A percentile compares a stretch with the other conserved stretches of the same genome.
These are phyloP conservation scores for Silene uniflora DNA, from an alignment of 148 eudicot genomes.

Conservation along the genomic window DNA sequence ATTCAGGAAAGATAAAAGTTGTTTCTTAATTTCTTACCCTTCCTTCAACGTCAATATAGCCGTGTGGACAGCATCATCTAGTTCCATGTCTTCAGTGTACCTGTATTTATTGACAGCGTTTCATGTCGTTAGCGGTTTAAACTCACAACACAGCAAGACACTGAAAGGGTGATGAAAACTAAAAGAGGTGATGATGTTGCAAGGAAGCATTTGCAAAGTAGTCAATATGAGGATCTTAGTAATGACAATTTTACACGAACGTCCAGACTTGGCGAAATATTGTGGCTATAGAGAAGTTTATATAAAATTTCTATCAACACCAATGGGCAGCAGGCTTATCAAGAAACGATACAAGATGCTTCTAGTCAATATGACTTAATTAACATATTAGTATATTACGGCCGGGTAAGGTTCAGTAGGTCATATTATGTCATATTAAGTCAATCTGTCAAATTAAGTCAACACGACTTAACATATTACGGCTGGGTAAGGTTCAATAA, in stretches of 20 bases:
- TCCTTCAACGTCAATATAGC: slow-evolving; percentile 95
- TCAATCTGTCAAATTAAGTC: too few relatives aligned
- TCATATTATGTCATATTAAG: too few relatives aligned
- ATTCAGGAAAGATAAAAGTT: neutral
- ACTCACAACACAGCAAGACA: neutral
- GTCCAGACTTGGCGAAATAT: too few relatives aligned
- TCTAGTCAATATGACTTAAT: too few relatives aligned
- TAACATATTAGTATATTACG: too few relatives aligned
- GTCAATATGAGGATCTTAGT: neutral
- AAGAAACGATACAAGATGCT: too few relatives aligned
- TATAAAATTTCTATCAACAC: too few relatives aligned
- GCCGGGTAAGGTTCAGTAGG: too few relatives aligned
- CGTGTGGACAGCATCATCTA: slow-evolving; percentile 98
- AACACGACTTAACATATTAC: too few relatives aligned
- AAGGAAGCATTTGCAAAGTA: neutral
- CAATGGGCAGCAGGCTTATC: too few relatives aligned
- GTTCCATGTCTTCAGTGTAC: slow-evolving; percentile 98
- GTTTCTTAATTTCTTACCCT: slow-evolving; percentile 51
- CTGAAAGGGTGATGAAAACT: neutral
- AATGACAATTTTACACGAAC: neutral
- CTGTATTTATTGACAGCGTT: slow-evolving; percentile 34
- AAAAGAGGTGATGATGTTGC: neutral
- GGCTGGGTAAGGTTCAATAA: too few relatives aligned
- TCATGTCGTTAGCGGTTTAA: neutral
- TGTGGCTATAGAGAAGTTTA: too few relatives aligned